phyloP scores from a whole-genome alignment of 129 eudicot species.

The Gnaphalium uliginosum region DNA sequence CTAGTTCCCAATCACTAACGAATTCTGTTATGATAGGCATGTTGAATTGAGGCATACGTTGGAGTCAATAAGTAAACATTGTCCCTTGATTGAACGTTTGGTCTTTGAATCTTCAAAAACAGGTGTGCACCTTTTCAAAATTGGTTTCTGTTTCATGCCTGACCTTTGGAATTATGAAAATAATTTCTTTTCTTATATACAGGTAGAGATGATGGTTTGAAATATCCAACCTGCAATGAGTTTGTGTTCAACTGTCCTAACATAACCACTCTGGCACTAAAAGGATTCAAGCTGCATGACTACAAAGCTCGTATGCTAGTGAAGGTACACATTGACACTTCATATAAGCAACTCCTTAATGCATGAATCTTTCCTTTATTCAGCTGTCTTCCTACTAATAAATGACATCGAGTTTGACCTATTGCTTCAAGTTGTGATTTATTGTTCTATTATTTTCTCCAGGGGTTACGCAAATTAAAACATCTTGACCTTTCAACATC shows the following conservation, averaged over 20 bases:
- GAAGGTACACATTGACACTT: conserved; percentile 49
- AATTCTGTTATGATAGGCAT: conserved; percentile 44
- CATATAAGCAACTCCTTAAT: conserved; percentile 4
- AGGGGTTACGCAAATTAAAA: conserved; percentile 78
- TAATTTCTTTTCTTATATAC: conserved; percentile 21
- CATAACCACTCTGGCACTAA: conserved; percentile 64
- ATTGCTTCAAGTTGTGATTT: conserved; percentile 1
- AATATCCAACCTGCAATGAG: conserved; percentile 71
- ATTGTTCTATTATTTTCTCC: conserved; percentile 22
- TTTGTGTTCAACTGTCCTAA: conserved; percentile 71
- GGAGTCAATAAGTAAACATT: conserved; percentile 70
- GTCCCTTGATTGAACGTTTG: conserved; percentile 66
- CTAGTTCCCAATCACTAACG: conserved; percentile 12
- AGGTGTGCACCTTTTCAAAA: conserved; percentile 42
- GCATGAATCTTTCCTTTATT: background rate
- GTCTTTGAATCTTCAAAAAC: conserved; percentile 85
- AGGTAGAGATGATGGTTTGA: conserved; percentile 87
- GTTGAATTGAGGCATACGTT: conserved; percentile 75
- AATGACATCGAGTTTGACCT: conserved; percentile 6
- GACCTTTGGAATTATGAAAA: conserved; percentile 5
- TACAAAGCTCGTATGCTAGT: conserved; percentile 62
- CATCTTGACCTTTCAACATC: conserved; percentile 77
- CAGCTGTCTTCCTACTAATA: background rate
- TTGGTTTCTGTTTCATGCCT: conserved; percentile 8
- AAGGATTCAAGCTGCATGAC: conserved; percentile 87